Percentiles rank a stretch among this genome's conserved stretches.
These are phyloP conservation scores for Leucocoprinus leucothites DNA, from an alignment of 768 basidiomycete species.

Conservation along the genomic window DNA sequence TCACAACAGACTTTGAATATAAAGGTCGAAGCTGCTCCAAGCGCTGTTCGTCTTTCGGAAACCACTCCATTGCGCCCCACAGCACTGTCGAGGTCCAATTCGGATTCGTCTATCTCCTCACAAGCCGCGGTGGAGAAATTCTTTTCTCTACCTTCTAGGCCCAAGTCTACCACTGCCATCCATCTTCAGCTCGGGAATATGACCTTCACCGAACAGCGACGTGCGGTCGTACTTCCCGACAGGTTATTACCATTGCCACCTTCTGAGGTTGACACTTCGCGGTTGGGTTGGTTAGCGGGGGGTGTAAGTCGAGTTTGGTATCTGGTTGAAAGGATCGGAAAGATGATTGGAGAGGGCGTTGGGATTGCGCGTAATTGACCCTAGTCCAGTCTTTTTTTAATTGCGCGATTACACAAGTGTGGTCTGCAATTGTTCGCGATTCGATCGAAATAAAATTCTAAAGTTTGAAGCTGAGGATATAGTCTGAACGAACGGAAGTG, in stretches of 20 bases:
- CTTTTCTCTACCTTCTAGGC: conserved; percentile 14
- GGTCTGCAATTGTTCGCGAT: no score
- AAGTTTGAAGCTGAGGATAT: no score
- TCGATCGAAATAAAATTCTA: no score
- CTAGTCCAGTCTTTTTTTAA: no score
- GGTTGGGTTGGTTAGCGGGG: neutral
- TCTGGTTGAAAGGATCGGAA: neutral
- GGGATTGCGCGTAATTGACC: neutral
- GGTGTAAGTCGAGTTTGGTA: neutral
- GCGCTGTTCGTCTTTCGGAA: neutral
- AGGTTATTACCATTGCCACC: neutral
- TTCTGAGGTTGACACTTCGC: neutral
- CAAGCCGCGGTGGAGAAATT: conserved; percentile 20
- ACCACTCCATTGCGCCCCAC: neutral
- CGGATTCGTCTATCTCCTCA: conserved; percentile 9
- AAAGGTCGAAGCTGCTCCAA: no score
- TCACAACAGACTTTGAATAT: no score
- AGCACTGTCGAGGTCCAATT: neutral
- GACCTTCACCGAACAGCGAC: conserved; percentile 24
- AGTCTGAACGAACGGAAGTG: no score
- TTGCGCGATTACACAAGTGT: no score
- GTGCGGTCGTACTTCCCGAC: conserved; percentile 2
- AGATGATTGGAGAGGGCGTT: neutral
- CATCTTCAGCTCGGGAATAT: conserved; percentile 24
- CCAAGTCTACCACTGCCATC: conserved; percentile 20